Base-by-base conservation (phyloP, 1,139 yeast genomes). In the Saccharomyces hybrid region DNA sequence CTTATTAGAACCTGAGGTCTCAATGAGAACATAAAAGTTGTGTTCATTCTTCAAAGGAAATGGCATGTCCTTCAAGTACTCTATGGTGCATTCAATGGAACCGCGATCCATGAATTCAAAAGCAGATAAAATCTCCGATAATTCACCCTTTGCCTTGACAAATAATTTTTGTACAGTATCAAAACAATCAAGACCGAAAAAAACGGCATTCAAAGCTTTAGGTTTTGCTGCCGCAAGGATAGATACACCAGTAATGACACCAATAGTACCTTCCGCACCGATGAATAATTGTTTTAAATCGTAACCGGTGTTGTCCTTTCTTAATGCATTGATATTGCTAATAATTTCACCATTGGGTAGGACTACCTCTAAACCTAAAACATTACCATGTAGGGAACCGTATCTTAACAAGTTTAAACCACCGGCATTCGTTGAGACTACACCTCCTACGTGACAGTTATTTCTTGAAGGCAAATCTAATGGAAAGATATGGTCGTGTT, bases 401-500 rank as follows among this genome's bases (percentile, higher is more conserved):
- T 89, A 91, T 63, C 96, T 80, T 62, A 91, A 75, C 56, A 91
- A 75, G 67, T 98, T 78, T 64, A 91, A 78, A 0, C 98, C 98
- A 66, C 98, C 98, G 5, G 98, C 98, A 69, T 91, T 91, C 19
- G 97, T 89, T 5, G 97, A 96, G 47, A 89, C 95, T 56, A 84
- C 88, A 58, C 98, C 98, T 60, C 98, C 98, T 59, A 91, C 86
- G 63, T 88, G 96, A 71, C 98, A 91, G 2, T 97, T 88, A 19
- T 98, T 98, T 73, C 91, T 91, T 49, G 98, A 97, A 53, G 98
- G 98, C 58, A 91, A 76, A 68, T 91, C 98, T 51, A 91, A 77
- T 26, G 98, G 98, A 79, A 91, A 91, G 55, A 91, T 87, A 72
- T 86, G 87, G 2, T 95, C 96, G 27, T 82, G 75, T 59, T 89